These are phyloP conservation scores for Rhizopogon vesiculosus DNA, from an alignment of 768 basidiomycete species.

Conservation along the genomic window DNA sequence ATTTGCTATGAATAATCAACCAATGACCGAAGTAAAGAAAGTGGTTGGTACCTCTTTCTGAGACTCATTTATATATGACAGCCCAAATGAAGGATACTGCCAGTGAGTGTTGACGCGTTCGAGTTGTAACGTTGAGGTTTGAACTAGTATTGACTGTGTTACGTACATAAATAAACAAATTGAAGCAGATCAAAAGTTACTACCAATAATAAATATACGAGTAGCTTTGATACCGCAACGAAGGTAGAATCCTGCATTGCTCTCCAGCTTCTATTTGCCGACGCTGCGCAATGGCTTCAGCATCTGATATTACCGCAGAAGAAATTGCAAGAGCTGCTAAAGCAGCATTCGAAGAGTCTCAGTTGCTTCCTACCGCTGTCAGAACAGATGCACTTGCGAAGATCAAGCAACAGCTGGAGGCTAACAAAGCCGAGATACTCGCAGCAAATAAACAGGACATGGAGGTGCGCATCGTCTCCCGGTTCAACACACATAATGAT, in stretches of 20 bases:
- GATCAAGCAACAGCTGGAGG: conserved; percentile 64
- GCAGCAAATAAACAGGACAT: conserved; percentile 80
- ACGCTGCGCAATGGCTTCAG: conserved; percentile 7
- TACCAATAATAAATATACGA: too few species aligned
- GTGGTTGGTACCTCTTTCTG: conserved; percentile 45
- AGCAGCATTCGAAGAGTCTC: conserved; percentile 81
- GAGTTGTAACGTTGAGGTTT: too few species aligned
- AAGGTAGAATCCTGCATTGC: too few species aligned
- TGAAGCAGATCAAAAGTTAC: too few species aligned
- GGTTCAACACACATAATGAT: background rate
- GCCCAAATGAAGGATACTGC: too few species aligned
- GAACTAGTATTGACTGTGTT: too few species aligned
- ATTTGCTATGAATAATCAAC: conserved; percentile 46
- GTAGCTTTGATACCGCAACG: too few species aligned
- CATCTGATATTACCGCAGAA: conserved; percentile 29
- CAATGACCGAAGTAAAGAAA: background rate
- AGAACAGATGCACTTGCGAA: conserved; percentile 67
- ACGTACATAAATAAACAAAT: too few species aligned
- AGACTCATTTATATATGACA: conserved; percentile 37
- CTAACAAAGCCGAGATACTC: conserved; percentile 64
- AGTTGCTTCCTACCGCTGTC: conserved; percentile 65
- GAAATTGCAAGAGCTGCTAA: conserved; percentile 78
- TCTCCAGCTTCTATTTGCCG: too few species aligned
- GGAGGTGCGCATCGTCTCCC: conserved; percentile 40
- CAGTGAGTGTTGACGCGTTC: too few species aligned